Base-by-base conservation (phyloP, 257 asterid species). In the Solanum pimpinellifolium region DNA sequence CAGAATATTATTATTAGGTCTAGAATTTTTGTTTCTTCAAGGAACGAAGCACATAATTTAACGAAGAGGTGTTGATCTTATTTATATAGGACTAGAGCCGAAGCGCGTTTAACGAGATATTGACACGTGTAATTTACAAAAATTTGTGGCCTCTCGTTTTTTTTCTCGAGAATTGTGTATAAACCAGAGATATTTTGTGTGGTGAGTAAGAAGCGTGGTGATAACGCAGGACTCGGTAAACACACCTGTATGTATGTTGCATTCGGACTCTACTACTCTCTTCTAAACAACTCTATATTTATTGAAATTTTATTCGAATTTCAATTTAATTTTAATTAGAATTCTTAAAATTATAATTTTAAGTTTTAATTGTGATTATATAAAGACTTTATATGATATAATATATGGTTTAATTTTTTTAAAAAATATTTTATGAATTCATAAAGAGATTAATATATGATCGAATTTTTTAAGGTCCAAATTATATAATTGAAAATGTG, bases 401-500 rank as follows among this genome's bases (percentile, higher is more conserved):
- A 2, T 6, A 52, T 7, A 52, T 6, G 0, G 6, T 52, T 0
- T 52, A 7, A 29, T 27, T 27, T 27, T 27, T 27, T 27, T 27
- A 2, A 2, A 29, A 29, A 29, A 29, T 29, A 29, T 29, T 14
- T 44, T 5, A 11, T 0, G 4, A 44, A 44, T 0, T 44, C 5
- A 10, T 44, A 11, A 11, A 44, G 15, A 44, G 49, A 44, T 44
- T 0, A 44, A 44, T 3, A 11, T 44, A 44, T 44, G 2, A 11
- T 11, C 0, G 0, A 11, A 44, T 44, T 44, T 2, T 44, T 44
- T 44, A 52, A 52, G 62, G 9, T 18, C 0, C 0, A 0, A 52
- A 52, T 52, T 7, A 16, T 59, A 59, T 59, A 59, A 56, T 18
- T 20, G 15, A 47, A 20, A 56, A 1, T 4, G 65, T 56, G 20